Evolutionary conservation across 2,329 filamentous ascomycete genomes (phyloP), one percentile per base, ranked within the genome.

Genomic region (Colletotrichum simmondsii): DNA sequence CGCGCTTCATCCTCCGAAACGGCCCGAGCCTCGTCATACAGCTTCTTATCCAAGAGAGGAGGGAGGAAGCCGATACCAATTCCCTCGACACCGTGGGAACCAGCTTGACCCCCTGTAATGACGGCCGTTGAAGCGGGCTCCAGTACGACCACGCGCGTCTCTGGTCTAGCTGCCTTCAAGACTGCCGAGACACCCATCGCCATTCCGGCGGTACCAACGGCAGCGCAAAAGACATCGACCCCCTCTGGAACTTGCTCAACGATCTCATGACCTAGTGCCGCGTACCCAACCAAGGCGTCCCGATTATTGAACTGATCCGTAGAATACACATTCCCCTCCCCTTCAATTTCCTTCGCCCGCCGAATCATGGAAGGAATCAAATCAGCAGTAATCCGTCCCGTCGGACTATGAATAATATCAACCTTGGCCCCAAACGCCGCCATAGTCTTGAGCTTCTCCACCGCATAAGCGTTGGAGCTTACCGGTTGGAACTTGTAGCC

Each of bases 401-500:
- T 59, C 5, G 68, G 68, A 7, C 72, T 74, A 2, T 53, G 54
- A 6, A 63, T 37, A 12, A 75, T 65, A 28, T 75, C 72, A 8
- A 75, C 57, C 10, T 64, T 54, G 5, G 74, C 72, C 19, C 74
- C 74, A 8, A 75, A 64, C 1, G 72, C 60, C 4, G 72, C 42
- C 59, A 75, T 74, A 4, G 74, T 75, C 19, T 63, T 52, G 19
- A 73, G 24, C 46, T 75, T 75, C 37, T 75, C 74, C 2, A 32
- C 19, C 7, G 74, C 70, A 16, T 30, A 63, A 5, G 65, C 65
- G n/a, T 71, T 46, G 32, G 68, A 71, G 16, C 54, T 35, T 53
- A 69, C 37, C 7, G 61, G 65, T 11, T 32, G 56, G 22, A 75
- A 72, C 5, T 75, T 76, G 54, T 79, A 80, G 6, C 75, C 74